phyloP scores from a whole-genome alignment of 257 asterid genomes.

The Pogostemon cablin region DNA sequence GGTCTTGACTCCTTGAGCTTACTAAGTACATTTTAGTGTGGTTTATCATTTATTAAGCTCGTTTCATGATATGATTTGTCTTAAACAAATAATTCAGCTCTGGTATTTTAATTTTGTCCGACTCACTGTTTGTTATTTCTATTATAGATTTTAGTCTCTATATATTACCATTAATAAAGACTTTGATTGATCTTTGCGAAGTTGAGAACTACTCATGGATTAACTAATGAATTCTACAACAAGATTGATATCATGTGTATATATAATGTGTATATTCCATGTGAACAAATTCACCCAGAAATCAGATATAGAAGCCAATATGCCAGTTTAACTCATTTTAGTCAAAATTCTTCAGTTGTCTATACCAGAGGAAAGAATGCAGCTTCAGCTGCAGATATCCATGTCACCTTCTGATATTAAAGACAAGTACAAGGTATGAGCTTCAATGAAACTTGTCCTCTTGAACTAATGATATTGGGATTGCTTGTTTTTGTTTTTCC shows the following conservation, averaged over 20 bases:
- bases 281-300: conserved; percentile 10
- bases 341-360: conserved; percentile 43
- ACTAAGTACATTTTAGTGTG: not conserved
- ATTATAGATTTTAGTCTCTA: conserved; percentile 18
- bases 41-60: not conserved
- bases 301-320: conserved; percentile 12
- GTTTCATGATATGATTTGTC: not conserved
- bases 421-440: conserved; percentile 66
- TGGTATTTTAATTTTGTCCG: conserved; percentile 11
- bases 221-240: not conserved
- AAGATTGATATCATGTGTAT: conserved; percentile 1
- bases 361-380: conserved; percentile 47
- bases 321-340: conserved; percentile 16
- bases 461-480: conserved; percentile 15
- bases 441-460: conserved; percentile 24
- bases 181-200: conserved; percentile 2
- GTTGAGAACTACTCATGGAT: not conserved
- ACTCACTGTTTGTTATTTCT: not conserved
- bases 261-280: conserved; percentile 19
- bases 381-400: conserved; percentile 54
- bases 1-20: conserved; percentile 14
- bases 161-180: conserved; percentile 9
- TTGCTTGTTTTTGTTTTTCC: conserved; percentile 23
- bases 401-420: conserved; percentile 65
- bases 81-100: not conserved